phyloP scores from a whole-genome alignment of 495 filamentous ascomycete species.

The Astrothelium macrocarpum region DNA sequence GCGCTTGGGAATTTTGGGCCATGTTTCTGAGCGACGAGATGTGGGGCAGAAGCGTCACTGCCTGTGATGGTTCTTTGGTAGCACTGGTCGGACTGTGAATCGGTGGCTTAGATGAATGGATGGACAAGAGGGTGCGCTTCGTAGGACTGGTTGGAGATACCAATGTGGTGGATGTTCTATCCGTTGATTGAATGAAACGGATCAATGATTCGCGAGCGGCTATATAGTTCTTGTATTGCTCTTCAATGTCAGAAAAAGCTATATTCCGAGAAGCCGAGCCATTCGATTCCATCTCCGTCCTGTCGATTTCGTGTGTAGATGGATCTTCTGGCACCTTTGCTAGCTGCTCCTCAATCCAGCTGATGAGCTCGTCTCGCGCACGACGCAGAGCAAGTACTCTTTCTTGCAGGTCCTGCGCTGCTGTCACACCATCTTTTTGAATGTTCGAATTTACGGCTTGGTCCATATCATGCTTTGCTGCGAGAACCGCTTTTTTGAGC shows the following conservation, averaged over 20 bases:
- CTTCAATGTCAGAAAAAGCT: neutral
- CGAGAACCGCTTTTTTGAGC: neutral
- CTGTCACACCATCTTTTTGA: neutral
- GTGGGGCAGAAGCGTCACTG: neutral
- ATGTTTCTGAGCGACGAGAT: neutral
- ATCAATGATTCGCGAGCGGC: neutral
- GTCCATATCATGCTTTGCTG: neutral
- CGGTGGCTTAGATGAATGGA: neutral
- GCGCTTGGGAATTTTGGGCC: neutral
- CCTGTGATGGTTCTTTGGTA: neutral
- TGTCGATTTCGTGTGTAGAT: neutral
- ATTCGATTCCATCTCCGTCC: neutral
- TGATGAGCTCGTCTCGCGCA: neutral
- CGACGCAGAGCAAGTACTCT: neutral
- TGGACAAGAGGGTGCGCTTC: neutral
- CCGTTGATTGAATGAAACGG: neutral
- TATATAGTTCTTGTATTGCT: neutral
- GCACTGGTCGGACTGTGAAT: neutral
- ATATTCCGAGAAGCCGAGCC: neutral
- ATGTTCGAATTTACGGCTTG: neutral
- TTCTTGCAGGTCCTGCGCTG: neutral
- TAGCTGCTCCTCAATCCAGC: constrained; percentile 2
- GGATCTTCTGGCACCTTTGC: neutral
- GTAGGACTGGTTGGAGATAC: neutral
- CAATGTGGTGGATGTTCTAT: neutral